Evolutionary conservation across 1,284 basidiomycete genomes (phyloP).

Genomic region (Cryptococcus sp.): DNA sequence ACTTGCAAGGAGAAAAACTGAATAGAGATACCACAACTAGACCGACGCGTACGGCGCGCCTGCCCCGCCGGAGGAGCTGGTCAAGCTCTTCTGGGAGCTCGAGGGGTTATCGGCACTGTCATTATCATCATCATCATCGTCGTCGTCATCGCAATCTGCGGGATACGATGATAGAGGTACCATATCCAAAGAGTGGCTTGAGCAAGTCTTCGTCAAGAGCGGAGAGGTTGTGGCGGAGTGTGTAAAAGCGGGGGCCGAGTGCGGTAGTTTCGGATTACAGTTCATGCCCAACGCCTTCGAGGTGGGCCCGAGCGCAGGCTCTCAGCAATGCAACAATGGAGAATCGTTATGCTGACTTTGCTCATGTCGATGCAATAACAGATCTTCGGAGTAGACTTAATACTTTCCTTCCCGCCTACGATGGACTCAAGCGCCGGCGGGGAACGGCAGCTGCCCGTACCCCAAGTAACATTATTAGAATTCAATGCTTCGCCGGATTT

Average conservation of each 20-base stretch:
- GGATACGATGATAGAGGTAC: conserved; percentile 45
- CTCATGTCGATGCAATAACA: conserved; percentile 11
- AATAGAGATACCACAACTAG: conserved; percentile 14
- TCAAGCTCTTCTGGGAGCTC: conserved; percentile 76
- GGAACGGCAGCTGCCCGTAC: conserved; percentile 51
- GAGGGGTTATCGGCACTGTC: conserved; percentile 61
- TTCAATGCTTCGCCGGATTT: conserved; percentile 96
- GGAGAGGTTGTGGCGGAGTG: conserved; percentile 71
- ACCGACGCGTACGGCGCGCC: conserved; percentile 59
- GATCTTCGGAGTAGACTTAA: conserved; percentile 87
- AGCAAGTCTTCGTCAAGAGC: conserved; percentile 65
- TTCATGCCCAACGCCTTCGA: conserved; percentile 91
- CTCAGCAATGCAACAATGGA: background rate
- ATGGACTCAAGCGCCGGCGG: background rate
- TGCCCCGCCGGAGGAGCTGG: conserved; percentile 52
- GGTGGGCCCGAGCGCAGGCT: conserved; percentile 37
- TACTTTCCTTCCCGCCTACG: conserved; percentile 65
- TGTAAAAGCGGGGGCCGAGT: conserved; percentile 81
- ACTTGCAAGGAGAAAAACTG: background rate
- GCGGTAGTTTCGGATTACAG: conserved; percentile 60
- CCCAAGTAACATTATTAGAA: conserved; percentile 76
- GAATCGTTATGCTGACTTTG: background rate
- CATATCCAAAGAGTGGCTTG: conserved; percentile 57
- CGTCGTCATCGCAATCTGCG: conserved; percentile 16
- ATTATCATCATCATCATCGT: conserved; percentile 54